Conservation (phyloP, 768 basidiomycete species). For the Xerocomellus dryophilus region DNA sequence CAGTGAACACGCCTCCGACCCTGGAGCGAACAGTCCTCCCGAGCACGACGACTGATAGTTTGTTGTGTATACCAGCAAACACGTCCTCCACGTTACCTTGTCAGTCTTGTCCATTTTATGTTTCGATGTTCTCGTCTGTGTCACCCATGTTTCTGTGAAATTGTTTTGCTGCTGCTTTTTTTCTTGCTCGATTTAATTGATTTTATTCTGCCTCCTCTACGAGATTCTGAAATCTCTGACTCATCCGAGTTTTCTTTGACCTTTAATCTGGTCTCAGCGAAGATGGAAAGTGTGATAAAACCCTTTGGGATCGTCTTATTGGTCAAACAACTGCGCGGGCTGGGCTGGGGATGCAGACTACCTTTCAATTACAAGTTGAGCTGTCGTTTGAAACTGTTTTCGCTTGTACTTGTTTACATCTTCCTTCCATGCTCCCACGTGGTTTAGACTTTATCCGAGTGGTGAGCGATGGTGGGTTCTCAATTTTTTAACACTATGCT, state of each 20-base stretch:
- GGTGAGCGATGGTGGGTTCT: neutral
- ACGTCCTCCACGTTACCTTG: neutral
- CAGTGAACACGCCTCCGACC: conserved; percentile 28
- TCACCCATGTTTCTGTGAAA: conserved; percentile 5
- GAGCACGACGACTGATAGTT: conserved; percentile 24
- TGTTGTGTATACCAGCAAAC: neutral
- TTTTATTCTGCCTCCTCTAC: conserved; percentile 24
- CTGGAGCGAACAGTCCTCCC: conserved; percentile 22
- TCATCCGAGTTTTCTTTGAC: conserved; percentile 29
- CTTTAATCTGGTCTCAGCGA: conserved; percentile 27
- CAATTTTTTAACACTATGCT: conserved; percentile 1
- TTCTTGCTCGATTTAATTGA: conserved; percentile 22
- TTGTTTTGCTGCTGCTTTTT: neutral
- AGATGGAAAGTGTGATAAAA: conserved; percentile 14
- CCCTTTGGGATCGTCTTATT: conserved; percentile 27
- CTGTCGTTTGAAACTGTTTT: neutral
- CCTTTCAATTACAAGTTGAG: conserved; percentile 18
- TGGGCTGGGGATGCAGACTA: conserved; percentile 15
- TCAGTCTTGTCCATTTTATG: conserved; percentile 1
- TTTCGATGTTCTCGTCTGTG: conserved; percentile 14
- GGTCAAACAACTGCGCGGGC: conserved; percentile 29
- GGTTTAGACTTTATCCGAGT: too few species aligned
- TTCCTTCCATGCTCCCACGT: neutral
- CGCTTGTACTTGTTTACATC: neutral
- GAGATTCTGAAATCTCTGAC: conserved; percentile 17